phyloP scores from a whole-genome alignment of 139 green algal genomes.

The Eudorina sp. region DNA sequence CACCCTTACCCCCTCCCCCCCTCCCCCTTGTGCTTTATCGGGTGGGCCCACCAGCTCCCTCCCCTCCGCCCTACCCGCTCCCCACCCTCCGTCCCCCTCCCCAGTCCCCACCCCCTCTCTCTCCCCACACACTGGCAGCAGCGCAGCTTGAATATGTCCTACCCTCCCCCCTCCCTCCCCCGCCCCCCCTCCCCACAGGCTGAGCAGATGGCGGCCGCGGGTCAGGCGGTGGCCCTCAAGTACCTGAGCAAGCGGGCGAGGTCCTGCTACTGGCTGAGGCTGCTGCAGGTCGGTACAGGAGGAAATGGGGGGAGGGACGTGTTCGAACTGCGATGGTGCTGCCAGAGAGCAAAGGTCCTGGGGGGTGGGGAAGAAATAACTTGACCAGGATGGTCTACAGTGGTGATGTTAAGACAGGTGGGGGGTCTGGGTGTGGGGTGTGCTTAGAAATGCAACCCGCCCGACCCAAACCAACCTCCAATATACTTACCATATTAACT shows the following conservation, averaged over 20 bases:
- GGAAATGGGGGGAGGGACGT: too few species aligned
- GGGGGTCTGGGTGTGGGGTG: too few species aligned
- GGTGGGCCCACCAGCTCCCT: too few species aligned
- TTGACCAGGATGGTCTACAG: too few species aligned
- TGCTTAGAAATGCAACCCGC: too few species aligned
- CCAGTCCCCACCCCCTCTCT: not conserved
- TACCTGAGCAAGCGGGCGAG: slow-evolving; percentile 45
- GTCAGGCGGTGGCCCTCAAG: slow-evolving; percentile 26
- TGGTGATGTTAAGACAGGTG: too few species aligned
- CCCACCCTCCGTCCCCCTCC: not conserved
- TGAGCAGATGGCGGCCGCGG: slow-evolving; percentile 35
- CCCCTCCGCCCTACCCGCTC: not conserved
- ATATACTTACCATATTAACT: too few species aligned
- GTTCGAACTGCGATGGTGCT: too few species aligned
- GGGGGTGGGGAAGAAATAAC: too few species aligned
- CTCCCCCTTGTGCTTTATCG: not conserved
- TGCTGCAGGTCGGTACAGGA: slow-evolving; percentile 36
- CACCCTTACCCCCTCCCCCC: not conserved
- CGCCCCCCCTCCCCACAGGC: slow-evolving; percentile 16
- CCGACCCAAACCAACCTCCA: too few species aligned
- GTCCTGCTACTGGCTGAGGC: slow-evolving; percentile 52
- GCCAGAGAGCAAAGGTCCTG: too few species aligned
- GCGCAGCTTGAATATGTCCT: not conserved
- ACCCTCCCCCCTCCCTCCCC: not conserved
- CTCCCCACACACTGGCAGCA: not conserved